Percentiles rank a stretch among this genome's conserved stretches.
Conservation (phyloP, 805 yeast genomes). For the Blastobotrys muscicola region DNA sequence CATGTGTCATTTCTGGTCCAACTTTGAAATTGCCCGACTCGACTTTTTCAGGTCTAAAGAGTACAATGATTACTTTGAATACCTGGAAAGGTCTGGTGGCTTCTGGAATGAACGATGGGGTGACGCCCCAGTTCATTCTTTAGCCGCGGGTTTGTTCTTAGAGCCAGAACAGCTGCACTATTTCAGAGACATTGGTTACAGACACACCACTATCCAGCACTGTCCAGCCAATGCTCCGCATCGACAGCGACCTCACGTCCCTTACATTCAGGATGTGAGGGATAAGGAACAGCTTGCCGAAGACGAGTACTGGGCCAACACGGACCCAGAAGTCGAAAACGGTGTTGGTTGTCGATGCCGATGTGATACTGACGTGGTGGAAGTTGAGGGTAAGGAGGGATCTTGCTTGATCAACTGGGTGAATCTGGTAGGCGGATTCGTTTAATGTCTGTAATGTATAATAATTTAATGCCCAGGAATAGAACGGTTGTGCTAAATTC, state of each 20-base stretch:
- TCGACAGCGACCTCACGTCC: slow-evolving; percentile 36
- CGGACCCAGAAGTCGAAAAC: slow-evolving; percentile 29
- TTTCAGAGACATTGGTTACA: slow-evolving; percentile 87
- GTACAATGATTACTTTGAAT: slow-evolving; percentile 60
- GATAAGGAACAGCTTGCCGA: slow-evolving; percentile 26
- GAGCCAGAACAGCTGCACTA: slow-evolving; percentile 69
- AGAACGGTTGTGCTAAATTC: no score
- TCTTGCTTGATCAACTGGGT: slow-evolving; percentile 28
- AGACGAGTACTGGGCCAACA: slow-evolving; percentile 32
- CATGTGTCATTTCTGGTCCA: slow-evolving; percentile 85
- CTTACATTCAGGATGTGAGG: slow-evolving; percentile 28
- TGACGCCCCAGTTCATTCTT: slow-evolving; percentile 89
- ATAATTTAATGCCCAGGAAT: no score
- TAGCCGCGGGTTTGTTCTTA: slow-evolving; percentile 72
- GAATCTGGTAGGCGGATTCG: slow-evolving; percentile 26
- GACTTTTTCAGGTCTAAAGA: slow-evolving; percentile 58
- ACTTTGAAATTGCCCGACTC: slow-evolving; percentile 82
- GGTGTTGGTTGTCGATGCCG: slow-evolving; percentile 83
- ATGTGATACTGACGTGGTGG: slow-evolving; percentile 46
- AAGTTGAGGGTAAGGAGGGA: slow-evolving; percentile 27
- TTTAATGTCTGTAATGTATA: slow-evolving; percentile 3
- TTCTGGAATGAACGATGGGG: slow-evolving; percentile 95
- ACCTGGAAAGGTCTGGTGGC: slow-evolving; percentile 66
- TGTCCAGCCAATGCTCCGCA: slow-evolving; percentile 64
- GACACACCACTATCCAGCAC: slow-evolving; percentile 71